Evolutionary conservation across 2,329 filamentous ascomycete genomes (phyloP), one percentile per base, ranked within the genome.

Genomic region (Colletotrichum godetiae): DNA sequence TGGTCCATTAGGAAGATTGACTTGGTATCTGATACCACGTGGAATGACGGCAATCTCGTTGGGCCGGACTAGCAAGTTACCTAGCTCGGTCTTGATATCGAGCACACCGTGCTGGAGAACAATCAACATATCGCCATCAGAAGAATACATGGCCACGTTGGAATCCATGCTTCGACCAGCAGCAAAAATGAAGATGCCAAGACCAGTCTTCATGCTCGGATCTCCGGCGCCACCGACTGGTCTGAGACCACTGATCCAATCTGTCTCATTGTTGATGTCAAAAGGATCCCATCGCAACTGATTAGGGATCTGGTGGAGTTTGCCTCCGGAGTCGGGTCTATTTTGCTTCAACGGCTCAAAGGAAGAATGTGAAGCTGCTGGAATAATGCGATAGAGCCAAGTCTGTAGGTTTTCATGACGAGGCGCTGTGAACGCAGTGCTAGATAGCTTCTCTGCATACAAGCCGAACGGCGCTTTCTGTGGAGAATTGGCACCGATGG

Each of bases 221-320:
- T 94, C 91, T n/a, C 92, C 92, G 0, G 92, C 90, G 7, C 92
- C 92, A 2, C 91, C 92, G 19, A 94, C 86, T 31, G 93, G 83
- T 66, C 92, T 89, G 60, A 93, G 81, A 5, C 81, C 80, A 11
- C 81, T 81, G 68, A 86, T 81, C 63, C 86, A 86, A 55, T 82
- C 79, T n/a, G 83, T 80, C 64, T 82, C 80, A 49, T 82, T 80
- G 35, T 69, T 76, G 49, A 95, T 86, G 78, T 95, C 92, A 80
- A 95, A 95, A 1, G 88, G 93, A 77, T 94, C 92, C 94, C 94
- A 97, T 74, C 94, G 90, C 42, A 97, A 86, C 82, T 97, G 94
- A 77, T 96, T 96, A 0, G 94, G 94, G 64, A 94, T 92, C 75
- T 93, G 91, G 77, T 93, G 90, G 74, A 94, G 88, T 78, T 89